A percentile compares a stretch with the other conserved stretches of the same genome.
Conservation (phyloP, 2,329 filamentous ascomycete species). For the Sarocladiaceae sp. region DNA sequence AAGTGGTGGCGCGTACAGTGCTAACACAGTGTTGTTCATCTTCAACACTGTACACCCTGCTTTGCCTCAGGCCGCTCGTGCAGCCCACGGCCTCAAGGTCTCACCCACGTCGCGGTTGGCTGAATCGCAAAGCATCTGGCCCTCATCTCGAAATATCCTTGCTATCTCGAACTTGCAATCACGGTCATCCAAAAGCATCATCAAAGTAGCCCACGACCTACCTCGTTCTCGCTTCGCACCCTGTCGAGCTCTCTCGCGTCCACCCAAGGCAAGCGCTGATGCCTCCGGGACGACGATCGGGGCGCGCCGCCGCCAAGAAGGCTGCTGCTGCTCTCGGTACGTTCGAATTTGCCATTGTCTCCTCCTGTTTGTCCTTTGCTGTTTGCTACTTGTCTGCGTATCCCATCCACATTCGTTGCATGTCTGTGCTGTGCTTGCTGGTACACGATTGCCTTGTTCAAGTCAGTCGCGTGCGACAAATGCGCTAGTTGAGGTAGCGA, state of each 20-base stretch:
- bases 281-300: conserved; percentile 38
- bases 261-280: conserved; percentile 10
- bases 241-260: not conserved
- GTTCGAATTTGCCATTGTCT: conserved; percentile 18
- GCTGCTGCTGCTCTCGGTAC: conserved; percentile 47
- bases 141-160: not conserved
- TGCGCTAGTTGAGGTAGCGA: not conserved
- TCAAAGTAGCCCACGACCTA: not conserved
- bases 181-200: not conserved
- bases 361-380: not conserved
- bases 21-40: not conserved
- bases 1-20: conserved; percentile 2
- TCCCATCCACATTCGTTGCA: too few relatives aligned
- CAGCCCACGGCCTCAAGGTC: conserved; percentile 2
- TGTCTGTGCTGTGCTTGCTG: not conserved
- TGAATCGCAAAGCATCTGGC: conserved; percentile 4
- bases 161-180: not conserved
- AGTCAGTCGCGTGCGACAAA: too few relatives aligned
- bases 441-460: not conserved
- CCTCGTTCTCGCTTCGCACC: not conserved
- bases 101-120: conserved; percentile 8
- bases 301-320: conserved; percentile 47
- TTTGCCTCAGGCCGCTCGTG: conserved; percentile 5
- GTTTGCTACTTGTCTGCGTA: too few relatives aligned
- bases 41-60: conserved; percentile 4